Conservation (phyloP, 2,329 filamentous ascomycete species). For the Hymenoscyphus fraxineus region DNA sequence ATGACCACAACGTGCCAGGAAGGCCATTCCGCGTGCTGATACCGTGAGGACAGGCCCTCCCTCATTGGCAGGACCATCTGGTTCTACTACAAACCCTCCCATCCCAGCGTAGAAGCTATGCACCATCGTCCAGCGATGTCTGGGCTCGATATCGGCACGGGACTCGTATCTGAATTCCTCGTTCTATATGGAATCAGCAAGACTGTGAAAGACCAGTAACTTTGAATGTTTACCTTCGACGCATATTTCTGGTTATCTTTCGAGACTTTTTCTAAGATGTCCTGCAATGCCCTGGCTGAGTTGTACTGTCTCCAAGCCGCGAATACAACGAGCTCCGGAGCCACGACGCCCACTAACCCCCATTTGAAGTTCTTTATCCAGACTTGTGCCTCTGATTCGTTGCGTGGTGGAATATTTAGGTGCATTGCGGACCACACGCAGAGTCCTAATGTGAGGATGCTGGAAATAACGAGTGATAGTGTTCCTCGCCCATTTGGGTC, state of each 20-base stretch:
- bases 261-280: neutral
- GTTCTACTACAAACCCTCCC: conserved; percentile 19
- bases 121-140: conserved; percentile 18
- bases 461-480: conserved; percentile 35
- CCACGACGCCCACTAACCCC: conserved; percentile 33
- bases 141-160: neutral
- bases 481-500: conserved; percentile 34
- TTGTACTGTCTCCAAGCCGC: conserved; percentile 23
- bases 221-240: neutral
- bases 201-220: no score
- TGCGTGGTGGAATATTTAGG: conserved; percentile 35
- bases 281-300: neutral
- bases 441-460: conserved; percentile 35
- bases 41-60: conserved; percentile 4
- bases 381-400: conserved; percentile 8
- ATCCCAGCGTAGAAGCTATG: conserved; percentile 26
- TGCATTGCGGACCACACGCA: conserved; percentile 40
- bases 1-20: conserved; percentile 13
- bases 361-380: conserved; percentile 30
- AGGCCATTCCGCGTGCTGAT: conserved; percentile 10
- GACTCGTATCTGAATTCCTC: neutral
- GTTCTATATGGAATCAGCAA: neutral
- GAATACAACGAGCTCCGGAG: conserved; percentile 35
- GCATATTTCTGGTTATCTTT: neutral
- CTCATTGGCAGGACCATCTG: neutral